Evolutionary conservation across 2,329 filamentous ascomycete species (phyloP).

Genomic region (Penicillium sp.): DNA sequence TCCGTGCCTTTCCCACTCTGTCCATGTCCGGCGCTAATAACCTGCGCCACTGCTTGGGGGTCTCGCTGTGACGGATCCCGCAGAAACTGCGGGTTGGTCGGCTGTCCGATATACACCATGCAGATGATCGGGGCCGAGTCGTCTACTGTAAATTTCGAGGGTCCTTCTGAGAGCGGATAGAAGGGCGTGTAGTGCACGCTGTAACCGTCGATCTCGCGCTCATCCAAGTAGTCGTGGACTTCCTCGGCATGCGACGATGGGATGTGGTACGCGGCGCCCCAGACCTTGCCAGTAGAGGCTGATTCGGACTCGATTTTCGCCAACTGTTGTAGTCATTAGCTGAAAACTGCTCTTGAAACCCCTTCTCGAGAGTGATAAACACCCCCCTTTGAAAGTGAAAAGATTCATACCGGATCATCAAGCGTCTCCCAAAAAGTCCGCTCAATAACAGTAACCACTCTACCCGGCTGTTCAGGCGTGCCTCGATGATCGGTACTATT

Average conservation of each 20-base stretch:
- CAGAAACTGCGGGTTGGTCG: constrained; percentile 87
- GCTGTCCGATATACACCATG: constrained; percentile 92
- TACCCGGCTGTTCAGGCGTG: constrained; percentile 80
- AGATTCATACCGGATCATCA: constrained; percentile 56
- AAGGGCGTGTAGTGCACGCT: constrained; percentile 89
- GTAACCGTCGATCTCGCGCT: constrained; percentile 96
- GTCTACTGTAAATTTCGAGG: not conserved
- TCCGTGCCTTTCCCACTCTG: constrained; percentile 88
- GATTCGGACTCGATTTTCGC: constrained; percentile 32
- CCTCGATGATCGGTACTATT: constrained; percentile 88
- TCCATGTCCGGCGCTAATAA: constrained; percentile 73
- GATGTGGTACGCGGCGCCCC: constrained; percentile 92
- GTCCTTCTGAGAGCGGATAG: constrained; percentile 39
- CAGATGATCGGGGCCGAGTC: constrained; percentile 46
- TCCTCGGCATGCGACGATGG: constrained; percentile 67
- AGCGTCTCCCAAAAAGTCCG: constrained; percentile 78
- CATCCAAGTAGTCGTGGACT: constrained; percentile 87
- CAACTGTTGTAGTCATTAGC: constrained; percentile 25
- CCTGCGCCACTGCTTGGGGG: constrained; percentile 71
- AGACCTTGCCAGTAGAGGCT: constrained; percentile 58
- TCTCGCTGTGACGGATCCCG: constrained; percentile 59
- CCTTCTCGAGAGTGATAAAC: not conserved
- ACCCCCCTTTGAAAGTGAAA: not conserved
- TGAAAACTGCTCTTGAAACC: not conserved
- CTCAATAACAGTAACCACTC: constrained; percentile 90